phyloP scores from a whole-genome alignment of 1,284 basidiomycete genomes.

The Abortiporus biennis region DNA sequence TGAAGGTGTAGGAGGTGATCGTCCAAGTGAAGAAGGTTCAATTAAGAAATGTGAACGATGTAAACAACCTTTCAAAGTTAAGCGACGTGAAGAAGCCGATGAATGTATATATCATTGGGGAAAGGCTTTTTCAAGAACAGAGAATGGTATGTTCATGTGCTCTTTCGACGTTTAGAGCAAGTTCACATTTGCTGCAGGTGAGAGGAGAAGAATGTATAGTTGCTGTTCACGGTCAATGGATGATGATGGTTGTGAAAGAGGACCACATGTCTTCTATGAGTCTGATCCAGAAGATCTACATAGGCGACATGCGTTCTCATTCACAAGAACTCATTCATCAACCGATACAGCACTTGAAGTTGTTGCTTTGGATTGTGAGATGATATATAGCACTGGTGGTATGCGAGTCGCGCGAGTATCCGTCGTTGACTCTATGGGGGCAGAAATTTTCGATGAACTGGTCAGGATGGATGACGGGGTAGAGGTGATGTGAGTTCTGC shows the following conservation, averaged over 20 bases:
- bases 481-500: conserved; percentile 63
- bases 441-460: conserved; percentile 75
- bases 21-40: conserved; percentile 64
- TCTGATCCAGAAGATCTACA: conserved; percentile 66
- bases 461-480: conserved; percentile 76
- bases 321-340: conserved; percentile 27
- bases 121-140: conserved; percentile 47
- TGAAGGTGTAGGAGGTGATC: conserved; percentile 47
- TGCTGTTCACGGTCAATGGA: conserved; percentile 62
- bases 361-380: conserved; percentile 86
- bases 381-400: conserved; percentile 89
- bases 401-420: conserved; percentile 85
- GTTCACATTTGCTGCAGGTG: conserved; percentile 36
- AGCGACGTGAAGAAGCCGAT: conserved; percentile 46
- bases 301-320: conserved; percentile 66
- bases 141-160: conserved; percentile 45
- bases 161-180: conserved; percentile 7
- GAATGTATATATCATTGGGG: conserved; percentile 86
- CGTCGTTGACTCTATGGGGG: conserved; percentile 71
- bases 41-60: conserved; percentile 77
- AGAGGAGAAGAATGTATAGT: conserved; percentile 55
- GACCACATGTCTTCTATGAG: conserved; percentile 77
- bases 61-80: conserved; percentile 60
- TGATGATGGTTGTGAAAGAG: conserved; percentile 58
- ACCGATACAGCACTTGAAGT: conserved; percentile 54